Evolutionary conservation across 2,329 filamentous ascomycete species (phyloP).

Genomic region (Scorias spongiosa): DNA sequence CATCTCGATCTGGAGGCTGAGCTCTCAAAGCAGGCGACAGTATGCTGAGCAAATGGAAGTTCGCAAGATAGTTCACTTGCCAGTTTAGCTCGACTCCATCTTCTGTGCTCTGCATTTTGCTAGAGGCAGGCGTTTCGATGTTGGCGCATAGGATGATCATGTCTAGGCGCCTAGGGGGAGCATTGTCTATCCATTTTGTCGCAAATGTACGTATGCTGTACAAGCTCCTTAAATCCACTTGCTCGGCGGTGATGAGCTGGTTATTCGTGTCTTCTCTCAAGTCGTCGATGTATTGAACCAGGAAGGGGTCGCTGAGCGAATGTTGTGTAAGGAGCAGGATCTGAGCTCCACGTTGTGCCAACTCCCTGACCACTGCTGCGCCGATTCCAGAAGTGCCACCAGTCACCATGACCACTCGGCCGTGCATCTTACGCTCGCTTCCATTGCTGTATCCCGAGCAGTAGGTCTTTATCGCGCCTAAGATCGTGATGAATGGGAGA

Average conservation of each 20-base stretch:
- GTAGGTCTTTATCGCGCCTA: constrained; percentile 55
- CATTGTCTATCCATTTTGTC: constrained; percentile 95
- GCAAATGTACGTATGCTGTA: constrained; percentile 85
- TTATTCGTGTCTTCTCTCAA: constrained; percentile 63
- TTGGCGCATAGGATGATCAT: constrained; percentile 82
- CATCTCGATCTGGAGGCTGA: constrained; percentile 86
- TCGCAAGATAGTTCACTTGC: constrained; percentile 90
- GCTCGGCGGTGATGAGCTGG: constrained; percentile 83
- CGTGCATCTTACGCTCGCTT: constrained; percentile 75
- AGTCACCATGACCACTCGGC: constrained; percentile 85
- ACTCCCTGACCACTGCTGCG: constrained; percentile 54
- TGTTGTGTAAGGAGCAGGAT: constrained; percentile 78
- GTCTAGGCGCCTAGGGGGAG: constrained; percentile 74
- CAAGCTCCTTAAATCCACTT: constrained; percentile 78
- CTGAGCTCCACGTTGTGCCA: constrained; percentile 75
- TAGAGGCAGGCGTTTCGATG: constrained; percentile 55
- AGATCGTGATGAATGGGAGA: constrained; percentile 34
- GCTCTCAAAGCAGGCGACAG: constrained; percentile 78
- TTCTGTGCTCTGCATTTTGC: constrained; percentile 41
- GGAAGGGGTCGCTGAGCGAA: constrained; percentile 67
- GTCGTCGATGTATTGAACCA: constrained; percentile 86
- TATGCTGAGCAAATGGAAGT: constrained; percentile 87
- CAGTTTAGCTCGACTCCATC: constrained; percentile 82
- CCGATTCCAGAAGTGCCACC: constrained; percentile 90
- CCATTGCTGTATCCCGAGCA: constrained; percentile 59